These are phyloP conservation scores for Hypoxylon sp. DNA, from an alignment of 2,329 filamentous ascomycete species.

Conservation along the genomic window DNA sequence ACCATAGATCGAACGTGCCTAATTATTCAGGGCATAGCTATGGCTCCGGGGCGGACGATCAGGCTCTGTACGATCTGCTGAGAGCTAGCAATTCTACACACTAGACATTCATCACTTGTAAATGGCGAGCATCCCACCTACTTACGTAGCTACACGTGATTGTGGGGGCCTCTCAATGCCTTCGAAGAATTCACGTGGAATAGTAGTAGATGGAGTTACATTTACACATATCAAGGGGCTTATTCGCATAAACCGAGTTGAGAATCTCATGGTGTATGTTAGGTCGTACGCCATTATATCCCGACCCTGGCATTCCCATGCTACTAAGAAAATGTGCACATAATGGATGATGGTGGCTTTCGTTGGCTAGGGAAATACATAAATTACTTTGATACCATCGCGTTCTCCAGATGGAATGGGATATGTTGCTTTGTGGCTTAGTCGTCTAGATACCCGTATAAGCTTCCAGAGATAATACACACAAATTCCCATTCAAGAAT, in stretches of 20 bases:
- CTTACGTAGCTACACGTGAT: neutral
- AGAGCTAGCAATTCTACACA: conserved; percentile 45
- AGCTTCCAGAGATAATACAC: neutral
- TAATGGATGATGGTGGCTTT: neutral
- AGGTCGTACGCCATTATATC: neutral
- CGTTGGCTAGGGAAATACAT: neutral
- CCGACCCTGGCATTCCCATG: neutral
- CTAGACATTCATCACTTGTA: conserved; percentile 17
- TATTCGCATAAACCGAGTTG: neutral
- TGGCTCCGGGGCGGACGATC: conserved; percentile 47
- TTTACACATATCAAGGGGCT: neutral
- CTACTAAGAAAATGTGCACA: neutral
- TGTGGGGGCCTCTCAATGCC: neutral
- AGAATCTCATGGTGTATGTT: neutral
- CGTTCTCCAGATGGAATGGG: neutral
- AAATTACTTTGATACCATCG: conserved; percentile 11
- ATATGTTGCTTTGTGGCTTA: neutral
- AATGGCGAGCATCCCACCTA: neutral
- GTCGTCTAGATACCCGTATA: neutral
- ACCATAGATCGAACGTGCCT: conserved; percentile 45
- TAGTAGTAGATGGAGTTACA: neutral
- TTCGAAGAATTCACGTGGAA: neutral
- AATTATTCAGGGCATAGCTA: conserved; percentile 47
- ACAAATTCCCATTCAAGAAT: neutral
- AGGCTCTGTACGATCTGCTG: conserved; percentile 51